Percentiles rank a stretch among this genome's conserved stretches.
phyloP scores from a whole-genome alignment of 805 yeast species.

The Kluyveromyces aestuarii region DNA sequence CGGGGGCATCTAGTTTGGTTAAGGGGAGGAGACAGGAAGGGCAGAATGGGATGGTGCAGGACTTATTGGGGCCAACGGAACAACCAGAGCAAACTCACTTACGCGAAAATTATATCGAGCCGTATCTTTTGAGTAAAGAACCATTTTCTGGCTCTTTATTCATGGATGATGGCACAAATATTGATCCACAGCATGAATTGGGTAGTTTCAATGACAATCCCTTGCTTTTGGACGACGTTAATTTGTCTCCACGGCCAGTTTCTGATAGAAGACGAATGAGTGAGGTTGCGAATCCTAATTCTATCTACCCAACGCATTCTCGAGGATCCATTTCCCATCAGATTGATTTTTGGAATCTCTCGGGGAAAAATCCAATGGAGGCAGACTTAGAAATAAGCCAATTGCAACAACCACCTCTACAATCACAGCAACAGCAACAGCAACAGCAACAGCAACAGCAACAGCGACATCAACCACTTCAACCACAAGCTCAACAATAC shows the following conservation, averaged over 20 bases:
- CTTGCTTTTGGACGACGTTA: neutral
- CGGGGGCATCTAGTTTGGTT: neutral
- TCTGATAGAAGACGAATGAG: constrained; percentile 17
- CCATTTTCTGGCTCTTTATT: neutral
- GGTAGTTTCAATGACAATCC: neutral
- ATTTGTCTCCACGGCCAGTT: neutral
- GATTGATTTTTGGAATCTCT: constrained; percentile 22
- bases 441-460: neutral
- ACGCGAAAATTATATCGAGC: constrained; percentile 12
- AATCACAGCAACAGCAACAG: neutral
- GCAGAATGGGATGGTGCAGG: neutral
- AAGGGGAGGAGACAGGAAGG: neutral
- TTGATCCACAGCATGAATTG: neutral
- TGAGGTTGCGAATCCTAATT: constrained; percentile 10
- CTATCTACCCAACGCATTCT: constrained; percentile 5
- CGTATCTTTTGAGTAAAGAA: constrained; percentile 11
- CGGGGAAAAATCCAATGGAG: neutral
- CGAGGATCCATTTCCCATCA: constrained; percentile 24
- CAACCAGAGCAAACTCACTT: neutral
- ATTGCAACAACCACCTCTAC: neutral
- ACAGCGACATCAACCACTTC: no score
- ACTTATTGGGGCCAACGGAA: neutral
- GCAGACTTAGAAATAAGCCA: neutral
- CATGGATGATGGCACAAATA: neutral
- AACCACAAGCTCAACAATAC: neutral